Percentiles rank a stretch among this genome's conserved stretches.
phyloP scores from a whole-genome alignment of 768 basidiomycete species.

The Macrolepiota albuminosa region DNA sequence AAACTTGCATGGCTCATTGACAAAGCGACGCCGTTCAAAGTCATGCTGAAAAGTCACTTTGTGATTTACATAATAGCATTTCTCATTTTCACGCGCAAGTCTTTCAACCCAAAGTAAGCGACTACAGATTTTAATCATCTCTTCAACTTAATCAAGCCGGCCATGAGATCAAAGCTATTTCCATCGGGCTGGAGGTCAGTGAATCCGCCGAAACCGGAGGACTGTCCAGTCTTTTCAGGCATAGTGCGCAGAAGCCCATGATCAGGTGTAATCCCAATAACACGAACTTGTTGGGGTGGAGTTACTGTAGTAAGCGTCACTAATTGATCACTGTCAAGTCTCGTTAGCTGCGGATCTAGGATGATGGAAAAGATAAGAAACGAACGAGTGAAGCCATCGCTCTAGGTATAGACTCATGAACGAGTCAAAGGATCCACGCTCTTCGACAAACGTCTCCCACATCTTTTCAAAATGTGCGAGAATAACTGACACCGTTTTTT shows the following conservation, averaged over 20 bases:
- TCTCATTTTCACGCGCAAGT: not conserved
- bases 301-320: conserved; percentile 77
- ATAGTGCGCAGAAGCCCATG: conserved; percentile 84
- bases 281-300: conserved; percentile 68
- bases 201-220: conserved; percentile 36
- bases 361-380: conserved; percentile 17
- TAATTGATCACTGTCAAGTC: conserved; percentile 60
- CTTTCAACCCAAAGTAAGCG: not conserved
- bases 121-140: conserved; percentile 16
- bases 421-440: conserved; percentile 67
- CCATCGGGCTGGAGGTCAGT: conserved; percentile 96
- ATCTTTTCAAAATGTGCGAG: conserved; percentile 72
- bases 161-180: conserved; percentile 95
- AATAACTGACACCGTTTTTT: conserved; percentile 69
- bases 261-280: conserved; percentile 82
- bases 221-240: conserved; percentile 42
- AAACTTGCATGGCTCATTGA: not conserved
- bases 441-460: conserved; percentile 69
- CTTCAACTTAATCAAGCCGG: conserved; percentile 70
- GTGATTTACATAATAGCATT: not conserved
- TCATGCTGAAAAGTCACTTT: not conserved
- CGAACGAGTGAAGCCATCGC: conserved; percentile 91
- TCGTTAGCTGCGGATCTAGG: not conserved
- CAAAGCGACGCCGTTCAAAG: not conserved
- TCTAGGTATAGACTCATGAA: conserved; percentile 78